A percentile compares a stretch with the other conserved stretches of the same genome.
phyloP scores from a whole-genome alignment of 1,139 yeast genomes.

The Pichia sp. region DNA sequence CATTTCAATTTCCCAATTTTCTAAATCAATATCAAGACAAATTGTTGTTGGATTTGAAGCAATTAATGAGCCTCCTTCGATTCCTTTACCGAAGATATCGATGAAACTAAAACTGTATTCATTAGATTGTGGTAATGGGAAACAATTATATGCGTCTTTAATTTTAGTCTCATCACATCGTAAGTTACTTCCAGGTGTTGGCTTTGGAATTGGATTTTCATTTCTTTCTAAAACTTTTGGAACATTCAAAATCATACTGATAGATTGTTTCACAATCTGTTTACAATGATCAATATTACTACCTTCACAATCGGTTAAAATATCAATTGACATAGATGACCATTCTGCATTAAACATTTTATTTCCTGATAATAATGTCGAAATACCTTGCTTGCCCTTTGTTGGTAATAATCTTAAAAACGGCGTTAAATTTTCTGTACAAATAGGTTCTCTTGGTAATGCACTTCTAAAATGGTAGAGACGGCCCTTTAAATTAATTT shows the following conservation, averaged over 20 bases:
- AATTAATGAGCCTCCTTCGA: conserved; percentile 59
- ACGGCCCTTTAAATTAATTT: conserved; percentile 32
- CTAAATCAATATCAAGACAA: conserved; percentile 39
- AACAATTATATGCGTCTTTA: conserved; percentile 61
- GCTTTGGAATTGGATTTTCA: conserved; percentile 73
- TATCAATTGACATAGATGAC: conserved; percentile 90
- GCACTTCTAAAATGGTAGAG: conserved; percentile 73
- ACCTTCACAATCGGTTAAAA: conserved; percentile 50
- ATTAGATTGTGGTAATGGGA: conserved; percentile 59
- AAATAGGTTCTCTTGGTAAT: conserved; percentile 90
- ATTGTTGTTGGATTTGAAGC: conserved; percentile 38
- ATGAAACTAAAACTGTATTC: conserved; percentile 50
- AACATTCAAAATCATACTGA: conserved; percentile 70
- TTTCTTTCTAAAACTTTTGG: conserved; percentile 57
- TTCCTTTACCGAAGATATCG: conserved; percentile 62
- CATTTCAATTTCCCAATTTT: conserved; percentile 43
- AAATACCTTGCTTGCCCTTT: conserved; percentile 84
- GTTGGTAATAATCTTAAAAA: conserved; percentile 86
- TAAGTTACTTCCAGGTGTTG: conserved; percentile 59
- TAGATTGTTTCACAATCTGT: conserved; percentile 59
- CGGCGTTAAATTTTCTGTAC: conserved; percentile 96
- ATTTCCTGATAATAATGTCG: conserved; percentile 89
- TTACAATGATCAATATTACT: conserved; percentile 34
- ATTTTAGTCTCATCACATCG: conserved; percentile 65
- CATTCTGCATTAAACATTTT: conserved; percentile 89